phyloP scores from a whole-genome alignment of 495 filamentous ascomycete genomes.

The Echria macrotheca region DNA sequence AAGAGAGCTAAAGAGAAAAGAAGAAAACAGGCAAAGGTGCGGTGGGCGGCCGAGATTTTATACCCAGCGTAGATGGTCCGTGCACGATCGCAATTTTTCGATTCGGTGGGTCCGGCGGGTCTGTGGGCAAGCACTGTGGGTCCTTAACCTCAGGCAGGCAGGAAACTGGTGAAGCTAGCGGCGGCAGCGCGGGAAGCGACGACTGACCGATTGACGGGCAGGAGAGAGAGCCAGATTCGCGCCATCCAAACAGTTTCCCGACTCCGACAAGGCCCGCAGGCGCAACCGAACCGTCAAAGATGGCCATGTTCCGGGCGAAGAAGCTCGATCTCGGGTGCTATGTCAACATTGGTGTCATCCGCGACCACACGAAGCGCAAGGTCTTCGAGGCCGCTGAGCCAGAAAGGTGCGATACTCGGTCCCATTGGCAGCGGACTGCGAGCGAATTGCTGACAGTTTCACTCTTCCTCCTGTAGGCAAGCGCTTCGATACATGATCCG shows the following conservation, averaged over 20 bases:
- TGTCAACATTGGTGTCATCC: slow-evolving; percentile 74
- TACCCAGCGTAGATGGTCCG: slow-evolving; percentile 16
- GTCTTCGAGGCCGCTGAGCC: slow-evolving; percentile 80
- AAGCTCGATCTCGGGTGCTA: slow-evolving; percentile 82
- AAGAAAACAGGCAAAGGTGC: slow-evolving; percentile 19
- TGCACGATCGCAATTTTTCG: slow-evolving; percentile 19
- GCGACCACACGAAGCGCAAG: slow-evolving; percentile 93
- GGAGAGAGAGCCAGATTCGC: background rate
- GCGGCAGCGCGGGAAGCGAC: too few relatives aligned
- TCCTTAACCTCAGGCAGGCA: too few relatives aligned
- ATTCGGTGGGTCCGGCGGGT: too few relatives aligned
- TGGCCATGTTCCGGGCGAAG: slow-evolving; percentile 82
- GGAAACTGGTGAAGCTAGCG: too few relatives aligned
- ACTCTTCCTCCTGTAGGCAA: slow-evolving; percentile 60
- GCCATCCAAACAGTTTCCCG: background rate
- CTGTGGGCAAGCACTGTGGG: too few relatives aligned
- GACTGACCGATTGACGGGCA: too few relatives aligned
- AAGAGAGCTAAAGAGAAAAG: slow-evolving; percentile 44
- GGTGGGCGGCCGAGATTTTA: slow-evolving; percentile 20
- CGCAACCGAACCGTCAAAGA: slow-evolving; percentile 28
- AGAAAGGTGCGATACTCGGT: slow-evolving; percentile 54
- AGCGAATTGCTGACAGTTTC: background rate
- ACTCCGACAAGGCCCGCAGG: background rate
- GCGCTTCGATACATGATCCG: slow-evolving; percentile 91
- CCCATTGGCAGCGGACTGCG: background rate